Base-by-base conservation (phyloP, 1,284 basidiomycete species). In the Ceratobasidium sp. region DNA sequence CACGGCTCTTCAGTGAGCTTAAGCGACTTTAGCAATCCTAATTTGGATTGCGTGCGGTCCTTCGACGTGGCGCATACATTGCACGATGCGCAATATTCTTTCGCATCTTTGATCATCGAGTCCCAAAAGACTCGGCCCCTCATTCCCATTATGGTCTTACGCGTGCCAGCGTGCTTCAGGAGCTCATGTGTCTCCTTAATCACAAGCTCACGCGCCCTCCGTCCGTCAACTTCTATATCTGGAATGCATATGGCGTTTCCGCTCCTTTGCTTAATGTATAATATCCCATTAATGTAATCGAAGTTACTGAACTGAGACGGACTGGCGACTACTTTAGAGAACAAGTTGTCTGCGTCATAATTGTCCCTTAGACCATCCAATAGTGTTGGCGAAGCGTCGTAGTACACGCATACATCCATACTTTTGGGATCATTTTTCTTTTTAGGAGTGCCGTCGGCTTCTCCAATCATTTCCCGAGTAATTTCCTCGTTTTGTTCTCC, bases 201-300 rank as follows among this genome's bases (percentile, higher is more conserved):
- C 5, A 74, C 43, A 11, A 73, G n/a, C 32, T 75, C 71, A 3
- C 61, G 44, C 16, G 67, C n/a, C 1, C 41, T 26, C 16, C 50
- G 21, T n/a, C 46, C 28, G 3, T 23, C n/a, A 16, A 73, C 30
- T 11, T 0, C 21, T 1, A 80, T 49, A 2, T 80, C 75, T 0
- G 83, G 83, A 0, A 85, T 79, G 73, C 83, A 84, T 2, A 84
- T 73, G 6, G 79, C 32, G 1, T 69, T 57, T 7, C 50, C 28
- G 0, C 72, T 75, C 0, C 72, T 11, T 4, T 77, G 66, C 0
- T 73, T 75, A 1, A 81, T 21, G 59, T 76, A 80, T 1, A 83
- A 66, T 0, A 81, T 41, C 0, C 77, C 78, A 23, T 82, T 47
- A 0, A 55, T 5, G 0, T 79, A 44, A 6, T 47, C 16, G 69